Evolutionary conservation across 192 early-diverging fungal species (phyloP).

Genomic region (Mortierella hygrophila): DNA sequence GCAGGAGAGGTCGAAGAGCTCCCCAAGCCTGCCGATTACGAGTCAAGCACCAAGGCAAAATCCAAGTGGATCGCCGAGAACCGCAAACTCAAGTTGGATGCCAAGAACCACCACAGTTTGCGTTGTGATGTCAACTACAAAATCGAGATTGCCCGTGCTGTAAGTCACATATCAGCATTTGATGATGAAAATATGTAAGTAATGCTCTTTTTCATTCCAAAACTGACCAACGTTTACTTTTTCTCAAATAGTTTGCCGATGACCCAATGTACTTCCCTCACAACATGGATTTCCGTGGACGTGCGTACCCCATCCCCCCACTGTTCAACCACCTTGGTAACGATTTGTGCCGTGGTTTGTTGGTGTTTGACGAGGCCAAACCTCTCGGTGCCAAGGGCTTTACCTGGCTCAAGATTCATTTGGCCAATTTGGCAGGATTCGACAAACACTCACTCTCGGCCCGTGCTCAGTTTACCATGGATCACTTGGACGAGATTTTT

Average conservation of each 20-base stretch:
- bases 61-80: conserved; percentile 66
- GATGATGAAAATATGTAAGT: conserved; percentile 16
- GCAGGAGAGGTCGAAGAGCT: conserved; percentile 59
- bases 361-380: conserved; percentile 86
- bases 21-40: conserved; percentile 72
- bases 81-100: conserved; percentile 68
- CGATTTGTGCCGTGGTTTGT: conserved; percentile 94
- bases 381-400: conserved; percentile 85
- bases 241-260: conserved; percentile 76
- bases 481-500: conserved; percentile 82
- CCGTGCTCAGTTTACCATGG: conserved; percentile 79
- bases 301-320: conserved; percentile 97
- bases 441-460: conserved; percentile 94
- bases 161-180: conserved; percentile 56
- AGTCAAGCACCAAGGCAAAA: conserved; percentile 69
- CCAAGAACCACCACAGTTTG: conserved; percentile 84
- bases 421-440: conserved; percentile 91
- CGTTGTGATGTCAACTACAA: conserved; percentile 96
- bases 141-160: conserved; percentile 92
- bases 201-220: neutral
- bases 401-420: conserved; percentile 95
- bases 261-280: conserved; percentile 97
- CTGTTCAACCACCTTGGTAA: conserved; percentile 97
- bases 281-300: conserved; percentile 97
- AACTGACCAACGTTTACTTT: neutral